These are phyloP conservation scores for Ogataea glucozyma DNA, from an alignment of 805 yeast species.

Conservation along the genomic window DNA sequence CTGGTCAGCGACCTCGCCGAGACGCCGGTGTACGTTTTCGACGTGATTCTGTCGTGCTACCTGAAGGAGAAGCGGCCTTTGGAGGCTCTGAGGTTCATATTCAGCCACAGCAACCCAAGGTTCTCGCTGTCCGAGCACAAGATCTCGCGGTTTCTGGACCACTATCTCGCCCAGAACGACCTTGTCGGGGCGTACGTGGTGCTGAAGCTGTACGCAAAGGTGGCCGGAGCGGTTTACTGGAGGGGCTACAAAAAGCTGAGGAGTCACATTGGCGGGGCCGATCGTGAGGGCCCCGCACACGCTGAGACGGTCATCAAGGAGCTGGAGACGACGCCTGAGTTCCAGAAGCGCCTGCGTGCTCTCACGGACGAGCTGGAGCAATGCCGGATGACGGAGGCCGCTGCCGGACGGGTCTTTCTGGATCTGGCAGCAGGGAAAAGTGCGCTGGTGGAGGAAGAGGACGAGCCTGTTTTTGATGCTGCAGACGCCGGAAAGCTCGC, in stretches of 20 bases:
- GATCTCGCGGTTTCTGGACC: slow-evolving; percentile 4
- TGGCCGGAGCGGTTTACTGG: not conserved
- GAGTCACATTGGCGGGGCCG: not conserved
- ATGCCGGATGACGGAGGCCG: not conserved
- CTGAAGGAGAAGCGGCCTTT: slow-evolving; percentile 4
- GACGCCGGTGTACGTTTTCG: not conserved
- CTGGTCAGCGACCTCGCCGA: not conserved
- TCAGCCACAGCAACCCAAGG: not conserved
- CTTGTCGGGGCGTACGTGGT: slow-evolving; percentile 3
- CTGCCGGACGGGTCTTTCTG: slow-evolving; percentile 1
- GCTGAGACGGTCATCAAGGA: no score
- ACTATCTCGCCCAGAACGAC: slow-evolving; percentile 6
- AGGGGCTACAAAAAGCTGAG: not conserved
- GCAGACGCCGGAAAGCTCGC: not conserved
- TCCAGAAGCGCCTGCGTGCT: not conserved
- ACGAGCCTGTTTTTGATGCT: no score
- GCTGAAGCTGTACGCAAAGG: slow-evolving; percentile 3
- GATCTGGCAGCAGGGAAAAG: not conserved
- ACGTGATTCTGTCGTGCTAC: slow-evolving; percentile 8
- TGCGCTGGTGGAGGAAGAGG: no score
- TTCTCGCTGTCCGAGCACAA: slow-evolving; percentile 2
- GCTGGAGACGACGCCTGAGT: not conserved
- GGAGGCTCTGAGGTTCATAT: slow-evolving; percentile 7
- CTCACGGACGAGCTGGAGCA: not conserved
- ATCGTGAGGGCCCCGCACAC: no score